These are phyloP conservation scores for Thielaviopsis punctulata DNA, from an alignment of 2,329 filamentous ascomycete genomes.

Conservation along the genomic window DNA sequence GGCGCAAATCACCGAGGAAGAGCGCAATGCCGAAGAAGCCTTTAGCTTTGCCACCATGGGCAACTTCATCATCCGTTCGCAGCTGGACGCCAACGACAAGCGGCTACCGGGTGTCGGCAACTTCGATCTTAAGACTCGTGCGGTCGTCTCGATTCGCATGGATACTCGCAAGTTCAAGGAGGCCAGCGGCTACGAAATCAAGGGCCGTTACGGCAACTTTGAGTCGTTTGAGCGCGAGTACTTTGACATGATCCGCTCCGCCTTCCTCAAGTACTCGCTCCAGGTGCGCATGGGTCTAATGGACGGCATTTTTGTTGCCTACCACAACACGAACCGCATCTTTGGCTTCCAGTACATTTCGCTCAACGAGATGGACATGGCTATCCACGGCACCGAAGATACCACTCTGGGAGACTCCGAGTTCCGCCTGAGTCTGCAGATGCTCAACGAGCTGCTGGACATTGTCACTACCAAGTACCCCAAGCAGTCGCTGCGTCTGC, in stretches of 20 bases:
- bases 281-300: slow-evolving; percentile 95
- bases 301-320: slow-evolving; percentile 97
- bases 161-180: slow-evolving; percentile 53
- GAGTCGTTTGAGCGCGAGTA: slow-evolving; percentile 93
- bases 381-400: slow-evolving; percentile 64
- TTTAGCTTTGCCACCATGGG: slow-evolving; percentile 79
- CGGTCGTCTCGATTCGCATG: slow-evolving; percentile 85
- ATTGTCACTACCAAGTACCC: slow-evolving; percentile 61
- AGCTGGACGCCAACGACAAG: slow-evolving; percentile 77
- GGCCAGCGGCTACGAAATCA: slow-evolving; percentile 77
- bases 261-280: slow-evolving; percentile 90
- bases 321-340: slow-evolving; percentile 84
- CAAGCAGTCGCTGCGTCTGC: slow-evolving; percentile 55
- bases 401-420: slow-evolving; percentile 58
- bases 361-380: slow-evolving; percentile 71
- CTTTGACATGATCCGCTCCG: slow-evolving; percentile 87
- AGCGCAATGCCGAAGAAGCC: slow-evolving; percentile 54
- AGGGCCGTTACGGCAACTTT: slow-evolving; percentile 54
- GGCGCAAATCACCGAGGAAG: slow-evolving; percentile 52
- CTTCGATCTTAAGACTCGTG: slow-evolving; percentile 91
- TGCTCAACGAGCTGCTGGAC: slow-evolving; percentile 68
- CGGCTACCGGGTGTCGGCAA: slow-evolving; percentile 80
- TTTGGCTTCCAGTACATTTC: slow-evolving; percentile 96
- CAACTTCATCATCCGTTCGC: slow-evolving; percentile 86
- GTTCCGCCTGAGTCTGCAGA: slow-evolving; percentile 61